Evolutionary conservation across 2,329 filamentous ascomycete genomes (phyloP).

Genomic region (Clarireedia paspali): DNA sequence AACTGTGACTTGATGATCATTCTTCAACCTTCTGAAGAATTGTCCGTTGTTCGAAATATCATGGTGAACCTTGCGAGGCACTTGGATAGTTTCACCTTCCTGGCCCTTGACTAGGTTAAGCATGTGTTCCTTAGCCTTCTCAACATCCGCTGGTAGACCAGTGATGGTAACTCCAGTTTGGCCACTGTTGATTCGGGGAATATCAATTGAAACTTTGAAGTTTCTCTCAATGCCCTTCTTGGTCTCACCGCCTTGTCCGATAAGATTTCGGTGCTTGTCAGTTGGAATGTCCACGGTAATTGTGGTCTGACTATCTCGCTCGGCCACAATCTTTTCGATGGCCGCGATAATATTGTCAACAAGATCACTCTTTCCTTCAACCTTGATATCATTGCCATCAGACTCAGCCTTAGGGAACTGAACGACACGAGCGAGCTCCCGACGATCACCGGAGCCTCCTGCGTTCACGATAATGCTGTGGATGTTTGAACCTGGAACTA

Average conservation of each 20-base stretch:
- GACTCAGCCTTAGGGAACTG: conserved; percentile 89
- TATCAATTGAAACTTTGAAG: conserved; percentile 80
- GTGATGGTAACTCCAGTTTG: conserved; percentile 81
- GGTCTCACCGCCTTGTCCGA: conserved; percentile 83
- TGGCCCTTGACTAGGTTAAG: conserved; percentile 71
- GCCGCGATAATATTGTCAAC: conserved; percentile 83
- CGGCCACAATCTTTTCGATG: conserved; percentile 73
- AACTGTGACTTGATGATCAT: conserved; percentile 80
- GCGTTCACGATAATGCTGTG: conserved; percentile 80
- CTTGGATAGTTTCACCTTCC: conserved; percentile 77
- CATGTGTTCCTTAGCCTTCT: conserved; percentile 83
- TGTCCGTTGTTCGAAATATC: conserved; percentile 79
- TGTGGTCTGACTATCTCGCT: conserved; percentile 76
- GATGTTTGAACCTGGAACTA: conserved; percentile 62
- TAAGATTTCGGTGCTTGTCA: conserved; percentile 84
- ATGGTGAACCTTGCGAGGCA: conserved; percentile 80
- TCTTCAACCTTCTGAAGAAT: conserved; percentile 85
- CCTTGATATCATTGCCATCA: conserved; percentile 73
- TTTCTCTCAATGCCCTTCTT: conserved; percentile 79
- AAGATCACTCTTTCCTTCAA: conserved; percentile 76
- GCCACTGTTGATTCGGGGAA: conserved; percentile 80
- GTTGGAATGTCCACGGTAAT: conserved; percentile 74
- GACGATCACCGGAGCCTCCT: conserved; percentile 80
- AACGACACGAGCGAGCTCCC: conserved; percentile 78
- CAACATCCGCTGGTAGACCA: conserved; percentile 70